Conservation (phyloP, 306 rosid genomes). For the Corylus americana region DNA sequence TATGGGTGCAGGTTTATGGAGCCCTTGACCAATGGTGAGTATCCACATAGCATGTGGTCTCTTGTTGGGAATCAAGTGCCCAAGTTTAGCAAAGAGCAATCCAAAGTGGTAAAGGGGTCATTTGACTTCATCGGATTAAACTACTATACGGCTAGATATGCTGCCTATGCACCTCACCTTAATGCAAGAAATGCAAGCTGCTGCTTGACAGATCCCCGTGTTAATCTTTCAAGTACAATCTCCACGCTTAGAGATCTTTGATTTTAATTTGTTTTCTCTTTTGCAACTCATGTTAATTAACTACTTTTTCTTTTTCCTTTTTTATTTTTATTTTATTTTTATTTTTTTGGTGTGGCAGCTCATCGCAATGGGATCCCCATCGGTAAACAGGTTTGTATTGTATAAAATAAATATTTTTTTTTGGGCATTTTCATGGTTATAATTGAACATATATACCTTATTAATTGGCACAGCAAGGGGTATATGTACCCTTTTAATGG, state of each 20-base stretch:
- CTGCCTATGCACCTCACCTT: constrained; percentile 27
- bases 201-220: constrained; percentile 36
- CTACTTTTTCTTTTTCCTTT: too few relatives aligned
- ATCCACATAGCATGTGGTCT: constrained; percentile 52
- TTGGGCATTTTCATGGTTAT: too few relatives aligned
- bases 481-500: too few relatives aligned
- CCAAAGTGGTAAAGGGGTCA: constrained; percentile 46
- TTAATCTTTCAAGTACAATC: constrained; percentile 34
- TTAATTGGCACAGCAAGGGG: too few relatives aligned
- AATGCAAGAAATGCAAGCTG: constrained; percentile 18
- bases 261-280: not conserved
- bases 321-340: not conserved
- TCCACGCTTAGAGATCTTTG: too few relatives aligned
- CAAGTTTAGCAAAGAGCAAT: constrained; percentile 40
- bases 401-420: not conserved
- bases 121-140: constrained; percentile 65
- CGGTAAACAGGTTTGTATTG: constrained; percentile 48
- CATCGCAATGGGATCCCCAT: constrained; percentile 40
- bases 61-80: constrained; percentile 50
- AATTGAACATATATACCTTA: too few relatives aligned
- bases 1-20: constrained; percentile 53
- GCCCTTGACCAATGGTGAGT: constrained; percentile 54
- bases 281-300: not conserved
- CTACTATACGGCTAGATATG: constrained; percentile 57
- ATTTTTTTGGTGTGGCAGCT: constrained; percentile 19